Evolutionary conservation across 2,329 filamentous ascomycete species (phyloP).

Genomic region (Didymella exigua): DNA sequence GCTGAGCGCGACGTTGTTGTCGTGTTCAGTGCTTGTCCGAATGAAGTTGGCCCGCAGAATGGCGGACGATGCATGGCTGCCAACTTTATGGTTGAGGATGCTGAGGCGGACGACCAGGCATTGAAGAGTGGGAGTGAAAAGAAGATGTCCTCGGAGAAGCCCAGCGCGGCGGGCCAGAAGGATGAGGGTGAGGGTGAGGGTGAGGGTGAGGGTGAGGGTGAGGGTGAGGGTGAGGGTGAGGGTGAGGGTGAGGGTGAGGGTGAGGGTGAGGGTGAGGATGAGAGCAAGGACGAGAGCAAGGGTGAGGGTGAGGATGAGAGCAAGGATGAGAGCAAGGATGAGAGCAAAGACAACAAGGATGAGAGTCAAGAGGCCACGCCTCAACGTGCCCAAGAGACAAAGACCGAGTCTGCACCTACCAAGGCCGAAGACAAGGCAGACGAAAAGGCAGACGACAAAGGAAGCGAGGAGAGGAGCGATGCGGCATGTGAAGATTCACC

Average conservation of each 20-base stretch:
- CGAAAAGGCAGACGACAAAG: conserved; percentile 6
- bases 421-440: conserved; percentile 6
- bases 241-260: too few species aligned
- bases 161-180: conserved; percentile 8
- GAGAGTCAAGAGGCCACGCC: neutral
- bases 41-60: conserved; percentile 46
- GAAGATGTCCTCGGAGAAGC: conserved; percentile 30
- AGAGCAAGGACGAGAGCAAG: too few species aligned
- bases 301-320: too few species aligned
- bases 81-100: conserved; percentile 48
- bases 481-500: conserved; percentile 1
- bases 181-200: too few species aligned
- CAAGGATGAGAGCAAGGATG: too few species aligned
- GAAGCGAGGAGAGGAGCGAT: conserved; percentile 8
- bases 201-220: too few species aligned
- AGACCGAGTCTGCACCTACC: neutral
- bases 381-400: conserved; percentile 7
- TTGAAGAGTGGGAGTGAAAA: conserved; percentile 19
- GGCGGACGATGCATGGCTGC: conserved; percentile 48
- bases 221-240: too few species aligned
- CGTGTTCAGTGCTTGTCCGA: conserved; percentile 48
- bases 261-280: too few species aligned
- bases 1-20: conserved; percentile 47
- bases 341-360: neutral
- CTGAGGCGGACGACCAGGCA: conserved; percentile 32